Conservation (phyloP, 257 asterid species). For the Galeopsis tetrahit region DNA sequence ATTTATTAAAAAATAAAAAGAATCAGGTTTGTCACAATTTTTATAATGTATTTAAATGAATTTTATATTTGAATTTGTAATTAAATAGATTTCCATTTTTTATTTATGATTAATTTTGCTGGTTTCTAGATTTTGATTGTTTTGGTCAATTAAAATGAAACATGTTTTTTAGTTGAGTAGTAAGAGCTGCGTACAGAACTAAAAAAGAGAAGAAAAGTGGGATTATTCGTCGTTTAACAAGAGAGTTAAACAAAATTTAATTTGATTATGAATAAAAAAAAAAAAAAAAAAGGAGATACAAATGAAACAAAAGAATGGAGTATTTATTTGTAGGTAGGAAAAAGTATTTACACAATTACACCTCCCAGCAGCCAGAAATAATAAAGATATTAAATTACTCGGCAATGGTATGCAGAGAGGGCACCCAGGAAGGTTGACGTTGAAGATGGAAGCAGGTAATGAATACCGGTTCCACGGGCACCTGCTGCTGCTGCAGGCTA, state of each 20-base stretch:
- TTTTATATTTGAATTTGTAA: no score
- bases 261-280: background rate
- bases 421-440: constrained; percentile 50
- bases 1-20: no score
- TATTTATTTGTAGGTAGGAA: background rate
- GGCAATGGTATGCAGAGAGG: constrained; percentile 56
- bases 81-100: no score
- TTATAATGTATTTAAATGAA: no score
- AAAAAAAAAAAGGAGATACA: background rate
- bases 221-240: no score
- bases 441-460: background rate
- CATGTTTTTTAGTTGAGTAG: no score
- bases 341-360: background rate
- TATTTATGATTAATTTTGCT: no score
- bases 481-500: constrained; percentile 30
- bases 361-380: background rate
- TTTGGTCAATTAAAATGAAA: no score
- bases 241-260: background rate
- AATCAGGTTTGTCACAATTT: no score
- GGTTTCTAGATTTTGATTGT: no score
- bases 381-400: constrained; percentile 30
- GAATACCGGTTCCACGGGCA: constrained; percentile 35
- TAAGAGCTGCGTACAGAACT: no score
- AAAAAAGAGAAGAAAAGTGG: no score
- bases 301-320: background rate